phyloP scores from a whole-genome alignment of 73 alveolate genomes.

The Effrenium voratum region DNA sequence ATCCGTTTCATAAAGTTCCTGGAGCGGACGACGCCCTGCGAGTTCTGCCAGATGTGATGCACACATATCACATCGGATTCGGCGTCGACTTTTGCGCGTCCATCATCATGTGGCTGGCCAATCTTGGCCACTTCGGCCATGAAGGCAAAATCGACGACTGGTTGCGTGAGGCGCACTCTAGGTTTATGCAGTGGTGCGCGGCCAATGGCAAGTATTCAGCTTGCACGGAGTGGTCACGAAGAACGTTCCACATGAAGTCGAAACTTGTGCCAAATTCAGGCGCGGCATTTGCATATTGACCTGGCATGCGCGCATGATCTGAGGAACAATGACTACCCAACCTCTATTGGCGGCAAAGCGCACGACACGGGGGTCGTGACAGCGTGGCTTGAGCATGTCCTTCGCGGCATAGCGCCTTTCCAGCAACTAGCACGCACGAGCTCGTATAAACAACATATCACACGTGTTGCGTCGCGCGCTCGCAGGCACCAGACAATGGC shows the following conservation, averaged over 20 bases:
- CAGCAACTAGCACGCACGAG: not conserved
- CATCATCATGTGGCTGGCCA: not conserved
- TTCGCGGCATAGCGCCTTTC: not conserved
- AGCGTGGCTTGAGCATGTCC: not conserved
- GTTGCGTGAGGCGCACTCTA: not conserved
- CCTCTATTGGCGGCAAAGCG: not conserved
- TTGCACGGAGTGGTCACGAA: not conserved
- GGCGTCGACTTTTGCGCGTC: slow-evolving; percentile 4
- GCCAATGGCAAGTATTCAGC: not conserved
- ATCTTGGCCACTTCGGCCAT: not conserved
- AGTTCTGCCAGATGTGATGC: not conserved
- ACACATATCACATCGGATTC: slow-evolving; percentile 29
- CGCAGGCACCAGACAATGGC: not conserved
- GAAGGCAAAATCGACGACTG: not conserved
- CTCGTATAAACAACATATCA: not conserved
- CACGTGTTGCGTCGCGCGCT: not conserved
- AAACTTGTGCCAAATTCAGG: not conserved
- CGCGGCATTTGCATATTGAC: no score
- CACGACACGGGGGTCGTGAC: slow-evolving; percentile 33
- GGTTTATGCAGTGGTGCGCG: not conserved
- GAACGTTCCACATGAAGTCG: not conserved
- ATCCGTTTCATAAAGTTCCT: not conserved
- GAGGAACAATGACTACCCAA: slow-evolving; percentile 28
- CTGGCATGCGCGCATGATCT: not conserved
- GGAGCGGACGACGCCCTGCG: not conserved